Evolutionary conservation across 1,284 basidiomycete genomes (phyloP).

Genomic region (Irpex sp.): DNA sequence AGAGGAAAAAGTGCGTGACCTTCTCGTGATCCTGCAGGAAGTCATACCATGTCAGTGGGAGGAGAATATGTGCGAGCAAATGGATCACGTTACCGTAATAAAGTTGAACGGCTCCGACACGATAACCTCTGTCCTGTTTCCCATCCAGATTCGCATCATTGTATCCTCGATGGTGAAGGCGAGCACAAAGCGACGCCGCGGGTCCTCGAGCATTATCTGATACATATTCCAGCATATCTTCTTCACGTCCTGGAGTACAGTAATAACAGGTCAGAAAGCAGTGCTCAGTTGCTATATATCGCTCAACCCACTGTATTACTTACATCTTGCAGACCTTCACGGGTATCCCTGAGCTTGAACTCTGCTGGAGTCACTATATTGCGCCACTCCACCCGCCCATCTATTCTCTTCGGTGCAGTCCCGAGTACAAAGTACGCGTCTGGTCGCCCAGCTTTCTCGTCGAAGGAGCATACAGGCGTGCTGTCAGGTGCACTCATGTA

Average conservation of each 20-base stretch:
- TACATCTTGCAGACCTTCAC: background rate
- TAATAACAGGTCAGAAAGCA: background rate
- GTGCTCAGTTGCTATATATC: no score
- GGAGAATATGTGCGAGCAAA: background rate
- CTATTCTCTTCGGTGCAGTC: background rate
- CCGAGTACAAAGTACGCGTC: background rate
- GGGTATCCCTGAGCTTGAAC: background rate
- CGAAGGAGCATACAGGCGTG: background rate
- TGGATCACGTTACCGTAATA: background rate
- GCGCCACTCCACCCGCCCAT: background rate
- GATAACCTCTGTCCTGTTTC: background rate
- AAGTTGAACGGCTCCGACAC: slow-evolving; percentile 1
- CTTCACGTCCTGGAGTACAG: background rate
- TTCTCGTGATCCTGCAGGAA: background rate
- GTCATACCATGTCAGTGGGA: background rate
- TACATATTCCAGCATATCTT: slow-evolving; percentile 1
- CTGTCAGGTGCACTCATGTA: background rate
- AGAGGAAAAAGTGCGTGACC: background rate
- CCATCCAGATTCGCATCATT: background rate
- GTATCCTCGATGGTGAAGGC: background rate
- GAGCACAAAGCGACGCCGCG: background rate
- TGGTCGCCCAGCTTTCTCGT: background rate
- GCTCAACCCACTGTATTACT: background rate
- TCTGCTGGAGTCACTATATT: background rate
- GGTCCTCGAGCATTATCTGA: background rate